These are phyloP conservation scores for Quercus glauca DNA, from an alignment of 306 rosid genomes.

Conservation along the genomic window DNA sequence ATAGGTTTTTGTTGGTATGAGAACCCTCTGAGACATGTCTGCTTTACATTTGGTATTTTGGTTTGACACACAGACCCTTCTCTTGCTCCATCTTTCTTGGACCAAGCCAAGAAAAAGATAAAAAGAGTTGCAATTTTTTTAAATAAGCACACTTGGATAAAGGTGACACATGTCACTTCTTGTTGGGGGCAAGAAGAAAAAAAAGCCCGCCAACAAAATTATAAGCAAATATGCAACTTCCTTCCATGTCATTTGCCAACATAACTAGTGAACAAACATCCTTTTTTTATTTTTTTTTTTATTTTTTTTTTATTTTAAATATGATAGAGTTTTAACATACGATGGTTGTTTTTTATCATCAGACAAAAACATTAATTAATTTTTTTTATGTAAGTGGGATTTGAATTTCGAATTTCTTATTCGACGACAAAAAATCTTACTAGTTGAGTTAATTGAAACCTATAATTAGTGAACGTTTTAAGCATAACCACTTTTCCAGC, in stretches of 20 bases:
- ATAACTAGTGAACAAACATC: background rate
- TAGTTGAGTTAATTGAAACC: too few relatives aligned
- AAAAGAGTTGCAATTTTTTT: background rate
- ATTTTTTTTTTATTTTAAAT: too few relatives aligned
- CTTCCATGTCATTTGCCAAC: slow-evolving; percentile 4
- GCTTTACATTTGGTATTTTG: slow-evolving; percentile 14
- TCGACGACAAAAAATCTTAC: too few relatives aligned
- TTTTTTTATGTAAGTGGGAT: too few relatives aligned
- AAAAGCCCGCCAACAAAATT: background rate
- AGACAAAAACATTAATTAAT: too few relatives aligned
- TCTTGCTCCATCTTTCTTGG: slow-evolving; percentile 42
- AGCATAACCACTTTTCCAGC: too few relatives aligned
- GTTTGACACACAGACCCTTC: slow-evolving; percentile 28
- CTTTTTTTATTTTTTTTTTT: too few relatives aligned
- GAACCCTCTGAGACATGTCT: slow-evolving; percentile 5
- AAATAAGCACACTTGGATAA: background rate
- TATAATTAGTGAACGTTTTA: too few relatives aligned
- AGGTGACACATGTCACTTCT: slow-evolving; percentile 17
- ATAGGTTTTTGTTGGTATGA: slow-evolving; percentile 16
- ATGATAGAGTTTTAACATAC: too few relatives aligned
- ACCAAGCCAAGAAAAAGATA: slow-evolving; percentile 26
- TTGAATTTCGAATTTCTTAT: too few relatives aligned
- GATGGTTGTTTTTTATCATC: too few relatives aligned
- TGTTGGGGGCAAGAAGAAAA: background rate
- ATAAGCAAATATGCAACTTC: slow-evolving; percentile 13